Conservation (phyloP, 495 filamentous ascomycete species). For the Penicillium lagena region DNA sequence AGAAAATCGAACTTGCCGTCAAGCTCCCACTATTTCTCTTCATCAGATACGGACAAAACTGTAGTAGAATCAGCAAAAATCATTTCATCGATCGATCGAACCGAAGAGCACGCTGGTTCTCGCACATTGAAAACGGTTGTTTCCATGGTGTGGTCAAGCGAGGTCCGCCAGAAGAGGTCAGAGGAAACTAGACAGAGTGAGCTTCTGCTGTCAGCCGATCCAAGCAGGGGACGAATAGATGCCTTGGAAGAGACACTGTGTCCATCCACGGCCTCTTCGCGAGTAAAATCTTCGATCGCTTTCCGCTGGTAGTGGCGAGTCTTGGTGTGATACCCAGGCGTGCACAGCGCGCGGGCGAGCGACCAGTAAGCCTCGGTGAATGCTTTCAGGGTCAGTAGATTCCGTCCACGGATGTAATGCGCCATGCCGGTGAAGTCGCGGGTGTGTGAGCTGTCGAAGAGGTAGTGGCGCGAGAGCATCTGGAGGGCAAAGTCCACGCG, state of each 20-base stretch:
- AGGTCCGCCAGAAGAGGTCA: too few relatives aligned
- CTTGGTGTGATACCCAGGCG: conserved; percentile 10
- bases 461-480: background rate
- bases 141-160: too few relatives aligned
- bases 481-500: conserved; percentile 2
- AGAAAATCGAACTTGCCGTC: too few relatives aligned
- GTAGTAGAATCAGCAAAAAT: too few relatives aligned
- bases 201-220: background rate
- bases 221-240: conserved; percentile 4
- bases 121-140: too few relatives aligned
- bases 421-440: conserved; percentile 6
- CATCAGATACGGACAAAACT: too few relatives aligned
- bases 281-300: conserved; percentile 4
- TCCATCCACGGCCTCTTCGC: background rate
- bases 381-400: conserved; percentile 6
- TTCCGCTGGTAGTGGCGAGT: conserved; percentile 8
- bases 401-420: conserved; percentile 10
- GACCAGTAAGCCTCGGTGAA: conserved; percentile 10
- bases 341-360: conserved; percentile 5
- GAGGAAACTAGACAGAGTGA: background rate
- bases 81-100: too few relatives aligned
- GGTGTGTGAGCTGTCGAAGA: background rate
- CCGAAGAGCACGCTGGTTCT: too few relatives aligned
- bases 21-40: too few relatives aligned
- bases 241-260: background rate